Base-by-base conservation (phyloP, 495 filamentous ascomycete species). In the Penicillium dipodomyicola region DNA sequence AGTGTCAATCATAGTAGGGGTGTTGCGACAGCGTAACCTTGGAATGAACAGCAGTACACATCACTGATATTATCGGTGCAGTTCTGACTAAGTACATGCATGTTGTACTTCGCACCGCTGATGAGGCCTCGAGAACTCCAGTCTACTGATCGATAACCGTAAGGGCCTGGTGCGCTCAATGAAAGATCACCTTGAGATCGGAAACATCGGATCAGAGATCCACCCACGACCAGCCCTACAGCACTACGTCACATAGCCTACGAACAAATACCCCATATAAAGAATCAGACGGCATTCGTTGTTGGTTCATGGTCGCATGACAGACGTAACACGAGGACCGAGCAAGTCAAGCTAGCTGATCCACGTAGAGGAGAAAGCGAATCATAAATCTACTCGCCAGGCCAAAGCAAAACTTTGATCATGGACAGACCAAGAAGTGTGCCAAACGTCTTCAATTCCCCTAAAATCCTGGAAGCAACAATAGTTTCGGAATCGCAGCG, bases 261-360 rank as follows among this genome's bases (percentile, higher is more conserved):
- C 54, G 41, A 22, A 35, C 49, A 19, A 47, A 17, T 45, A 57
- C 47, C 40, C 43, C 45, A 58, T 19, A 48, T 17, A 49, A 52
- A 48, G 47, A 66, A 58, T 64, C 62, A 66, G 56, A 64, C 60
- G 55, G 59, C 59, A 64, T 62, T 57, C 56, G 62, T 70, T 70
- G 62, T 70, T 70, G 62, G 59, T 63, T 72, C 71, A 65, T 72
- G 67, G 63, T 74, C 71, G 64, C 69, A 71, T 69, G 64, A 63
- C 68, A 67, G 68, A 72, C 70, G 67, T 68, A 61, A 58, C 62
- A 67, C 61, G 54, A 67, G 61, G 65, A 40, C 64, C 64, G 63
- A 60, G 59, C 49, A 57, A 63, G 62, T 45, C 50, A 57, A 63
- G 53, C 67, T 65, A 63, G 57, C 57, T 59, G 46, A 45, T 47